Percentiles rank a stretch among this genome's conserved stretches.
These are phyloP conservation scores for Sarocladium kiliense DNA, from an alignment of 2,329 filamentous ascomycete genomes.

Conservation along the genomic window DNA sequence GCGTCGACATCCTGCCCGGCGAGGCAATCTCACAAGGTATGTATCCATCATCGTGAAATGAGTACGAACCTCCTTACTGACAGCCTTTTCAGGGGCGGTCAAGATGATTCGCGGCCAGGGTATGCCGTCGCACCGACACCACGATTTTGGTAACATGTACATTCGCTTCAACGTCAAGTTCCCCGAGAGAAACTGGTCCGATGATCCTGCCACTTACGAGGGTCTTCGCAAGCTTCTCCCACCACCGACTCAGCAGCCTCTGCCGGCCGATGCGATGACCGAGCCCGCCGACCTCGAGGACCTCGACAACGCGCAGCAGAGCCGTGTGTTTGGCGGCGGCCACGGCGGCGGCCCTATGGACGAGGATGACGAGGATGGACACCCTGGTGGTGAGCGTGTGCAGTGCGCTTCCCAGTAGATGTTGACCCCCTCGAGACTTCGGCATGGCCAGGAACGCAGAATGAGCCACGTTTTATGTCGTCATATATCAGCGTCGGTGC, in stretches of 20 bases:
- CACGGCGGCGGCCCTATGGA: constrained; percentile 48
- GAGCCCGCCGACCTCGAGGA: constrained; percentile 87
- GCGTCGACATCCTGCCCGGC: constrained; percentile 85
- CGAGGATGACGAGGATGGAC: constrained; percentile 73
- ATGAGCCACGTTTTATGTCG: constrained; percentile 13
- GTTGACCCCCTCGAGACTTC: constrained; percentile 14
- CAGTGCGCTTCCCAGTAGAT: constrained; percentile 84
- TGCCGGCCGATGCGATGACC: constrained; percentile 78
- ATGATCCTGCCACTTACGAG: constrained; percentile 65
- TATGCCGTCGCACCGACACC: constrained; percentile 94
- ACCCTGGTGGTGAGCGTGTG: constrained; percentile 70
- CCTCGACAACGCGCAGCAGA: constrained; percentile 62
- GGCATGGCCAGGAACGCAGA: constrained; percentile 8
- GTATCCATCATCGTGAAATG: constrained; percentile 23
- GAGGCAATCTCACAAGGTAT: constrained; percentile 91
- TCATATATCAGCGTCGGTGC: not conserved
- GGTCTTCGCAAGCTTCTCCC: constrained; percentile 83
- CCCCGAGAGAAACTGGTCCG: constrained; percentile 70
- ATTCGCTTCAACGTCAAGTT: constrained; percentile 98
- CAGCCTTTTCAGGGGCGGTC: constrained; percentile 59
- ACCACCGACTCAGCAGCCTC: constrained; percentile 53
- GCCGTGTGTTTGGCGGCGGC: constrained; percentile 60
- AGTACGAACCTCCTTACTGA: constrained; percentile 15
- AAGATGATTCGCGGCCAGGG: constrained; percentile 95
- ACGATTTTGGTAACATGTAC: constrained; percentile 93